These are phyloP conservation scores for Ascochyta lentis DNA, from an alignment of 2,329 filamentous ascomycete genomes.

Conservation along the genomic window DNA sequence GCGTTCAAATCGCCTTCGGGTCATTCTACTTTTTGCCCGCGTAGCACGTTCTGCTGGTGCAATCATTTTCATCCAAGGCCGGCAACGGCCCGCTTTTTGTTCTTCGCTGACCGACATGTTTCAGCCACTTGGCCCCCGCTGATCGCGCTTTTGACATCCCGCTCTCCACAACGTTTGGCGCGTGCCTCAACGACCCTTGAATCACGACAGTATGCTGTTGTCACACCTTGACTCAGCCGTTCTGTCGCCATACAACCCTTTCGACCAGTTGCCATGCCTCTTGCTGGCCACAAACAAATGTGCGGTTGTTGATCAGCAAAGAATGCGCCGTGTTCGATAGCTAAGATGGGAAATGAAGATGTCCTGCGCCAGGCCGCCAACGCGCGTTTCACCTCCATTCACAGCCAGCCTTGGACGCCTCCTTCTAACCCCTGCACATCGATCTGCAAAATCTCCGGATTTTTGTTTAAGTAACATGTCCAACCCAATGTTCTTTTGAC, in stretches of 20 bases:
- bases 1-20: conserved; percentile 23
- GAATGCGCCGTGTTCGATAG: not conserved
- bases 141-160: conserved; percentile 2
- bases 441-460: conserved; percentile 11
- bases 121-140: conserved; percentile 6
- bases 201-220: not conserved
- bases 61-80: not conserved
- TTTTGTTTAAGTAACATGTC: conserved; percentile 6
- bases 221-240: not conserved
- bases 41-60: not conserved
- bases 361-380: conserved; percentile 16
- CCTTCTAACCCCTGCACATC: conserved; percentile 28
- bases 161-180: conserved; percentile 4
- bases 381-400: conserved; percentile 31
- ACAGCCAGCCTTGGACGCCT: conserved; percentile 20
- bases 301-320: not conserved
- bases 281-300: not conserved
- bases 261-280: not conserved
- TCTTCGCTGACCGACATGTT: conserved; percentile 5
- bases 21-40: conserved; percentile 15
- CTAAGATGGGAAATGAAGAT: conserved; percentile 17
- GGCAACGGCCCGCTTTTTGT: conserved; percentile 10
- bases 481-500: conserved; percentile 4
- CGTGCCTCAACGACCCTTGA: not conserved
- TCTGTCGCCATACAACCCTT: not conserved